Evolutionary conservation across 352 stramenopile genomes (phyloP), one percentile per base, ranked within the genome.

Genomic region (Phytophthora boehmeriae): DNA sequence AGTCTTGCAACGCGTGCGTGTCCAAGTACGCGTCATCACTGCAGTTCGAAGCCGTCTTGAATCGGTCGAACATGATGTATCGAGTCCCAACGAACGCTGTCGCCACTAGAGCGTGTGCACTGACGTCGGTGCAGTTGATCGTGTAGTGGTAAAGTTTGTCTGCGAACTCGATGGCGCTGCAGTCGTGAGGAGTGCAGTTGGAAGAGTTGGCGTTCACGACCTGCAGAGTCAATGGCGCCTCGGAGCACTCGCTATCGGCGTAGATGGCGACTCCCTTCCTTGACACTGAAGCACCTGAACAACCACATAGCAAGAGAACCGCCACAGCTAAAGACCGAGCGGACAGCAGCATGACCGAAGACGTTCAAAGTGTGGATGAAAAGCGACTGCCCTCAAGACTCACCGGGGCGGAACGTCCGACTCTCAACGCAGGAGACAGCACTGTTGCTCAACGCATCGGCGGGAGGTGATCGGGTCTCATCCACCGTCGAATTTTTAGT

Each of bases 51-150:
- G 38, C 20, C n/a, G n/a, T n/a, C n/a, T n/a, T 20, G 59, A 73
- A 76, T 25, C 58, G 48, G 44, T 76, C 63, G 27, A 73, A 47
- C 0, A 71, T 23, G 54, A 76, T 62, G 53, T 76, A 47, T 42
- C 42, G 42, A 23, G 63, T 64, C 2, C 19, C 44, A 38, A 23
- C 30, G 19, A 73, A 70, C 4, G 51, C 54, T 10, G 28, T 22
- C 23, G 63, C 16, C 35, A 73, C 47, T 32, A 50, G 48, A 32
- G 30, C 19, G 16, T 61, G 59, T 4, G 54, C 34, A 19, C 66
- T 52, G 5, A 23, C 17, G 23, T 41, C 38, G 1, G 19, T 43
- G 30, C 68, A 76, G 19, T 14, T 59, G 4, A 25, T 49, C 13
- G 59, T 53, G 63, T 66, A 73, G 48, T 64, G 70, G 17, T 65